Base-by-base conservation (phyloP, 441 rosid genomes). In the Syzygium syzygioides region DNA sequence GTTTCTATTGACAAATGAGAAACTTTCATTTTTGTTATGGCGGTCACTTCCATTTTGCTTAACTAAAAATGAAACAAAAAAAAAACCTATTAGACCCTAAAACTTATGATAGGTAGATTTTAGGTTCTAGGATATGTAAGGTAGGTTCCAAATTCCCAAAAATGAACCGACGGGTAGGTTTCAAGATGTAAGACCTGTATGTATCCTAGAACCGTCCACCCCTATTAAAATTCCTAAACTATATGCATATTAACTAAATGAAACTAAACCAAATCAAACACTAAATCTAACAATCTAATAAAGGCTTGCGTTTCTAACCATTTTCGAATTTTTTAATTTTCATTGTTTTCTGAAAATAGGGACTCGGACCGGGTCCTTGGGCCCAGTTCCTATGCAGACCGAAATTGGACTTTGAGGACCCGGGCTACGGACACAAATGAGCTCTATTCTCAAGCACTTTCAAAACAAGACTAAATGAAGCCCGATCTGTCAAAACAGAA, bases 141-240 rank as follows among this genome's bases (percentile, higher is more conserved):
- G 48, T 45, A 45, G 9, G 48, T 0, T 45, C 48, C 48, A 45
- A 45, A 9, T 45, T 45, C 48, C 48, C 48, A 45, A 45, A 7
- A 45, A 41, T 41, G 45, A 41, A 41, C 45, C 9, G 45, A 41
- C 1, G 8, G 0, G 2, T 45, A 45, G 48, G 2, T 45, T 45
- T 0, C 2, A 45, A 9, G 48, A 45, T 9, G 0, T 45, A 1
- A 9, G 9, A 45, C 9, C 2, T 45, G 9, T 45, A 45, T 7
- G 48, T 0, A 45, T 45, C 9, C 9, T 45, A 9, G 9, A 45
- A 7, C 48, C 48, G 48, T 9, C 7, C 48, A 7, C 9, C 48
- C 48, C 9, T 7, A 7, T 45, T 7, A 55, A 17, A 17, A 17
- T 55, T 18, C 20, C 56, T 7, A 17, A 55, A 55, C 3, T 55